Percentiles rank a stretch among this genome's conserved stretches.
phyloP scores from a whole-genome alignment of 345 rosid species.

The Aethionema arabicum region DNA sequence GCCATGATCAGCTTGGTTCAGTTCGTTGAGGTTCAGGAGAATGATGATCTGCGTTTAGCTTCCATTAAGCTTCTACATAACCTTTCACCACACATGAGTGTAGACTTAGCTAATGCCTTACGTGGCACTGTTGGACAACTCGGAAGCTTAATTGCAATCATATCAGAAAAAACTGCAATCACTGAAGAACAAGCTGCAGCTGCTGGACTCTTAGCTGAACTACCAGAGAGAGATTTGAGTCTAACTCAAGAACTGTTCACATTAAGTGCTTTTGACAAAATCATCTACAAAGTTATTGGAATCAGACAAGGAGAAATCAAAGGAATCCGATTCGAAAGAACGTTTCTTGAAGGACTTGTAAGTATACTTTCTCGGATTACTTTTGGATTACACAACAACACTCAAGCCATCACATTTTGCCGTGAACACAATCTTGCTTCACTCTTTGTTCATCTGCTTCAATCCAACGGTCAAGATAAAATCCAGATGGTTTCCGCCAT shows the following conservation, averaged over 20 bases:
- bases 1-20: conserved; percentile 94
- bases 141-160: conserved; percentile 61
- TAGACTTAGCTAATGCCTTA: conserved; percentile 73
- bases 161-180: conserved; percentile 62
- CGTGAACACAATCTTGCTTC: conserved; percentile 64
- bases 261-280: conserved; percentile 59
- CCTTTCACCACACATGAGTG: conserved; percentile 79
- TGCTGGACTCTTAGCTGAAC: conserved; percentile 83
- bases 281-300: conserved; percentile 51
- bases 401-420: conserved; percentile 61
- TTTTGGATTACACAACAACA: conserved; percentile 63
- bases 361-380: conserved; percentile 81
- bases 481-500: conserved; percentile 85
- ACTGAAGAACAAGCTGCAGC: conserved; percentile 93
- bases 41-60: conserved; percentile 62
- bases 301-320: conserved; percentile 75
- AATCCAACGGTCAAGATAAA: conserved; percentile 68
- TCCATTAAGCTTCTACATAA: conserved; percentile 84
- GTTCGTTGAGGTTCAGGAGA: conserved; percentile 72
- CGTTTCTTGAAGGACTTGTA: conserved; percentile 82
- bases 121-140: conserved; percentile 89
- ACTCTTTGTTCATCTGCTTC: conserved; percentile 71
- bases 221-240: conserved; percentile 86
- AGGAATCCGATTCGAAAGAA: conserved; percentile 73
- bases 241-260: conserved; percentile 85